Evolutionary conservation across 345 rosid species (phyloP).

Genomic region (Reutealis trisperma): DNA sequence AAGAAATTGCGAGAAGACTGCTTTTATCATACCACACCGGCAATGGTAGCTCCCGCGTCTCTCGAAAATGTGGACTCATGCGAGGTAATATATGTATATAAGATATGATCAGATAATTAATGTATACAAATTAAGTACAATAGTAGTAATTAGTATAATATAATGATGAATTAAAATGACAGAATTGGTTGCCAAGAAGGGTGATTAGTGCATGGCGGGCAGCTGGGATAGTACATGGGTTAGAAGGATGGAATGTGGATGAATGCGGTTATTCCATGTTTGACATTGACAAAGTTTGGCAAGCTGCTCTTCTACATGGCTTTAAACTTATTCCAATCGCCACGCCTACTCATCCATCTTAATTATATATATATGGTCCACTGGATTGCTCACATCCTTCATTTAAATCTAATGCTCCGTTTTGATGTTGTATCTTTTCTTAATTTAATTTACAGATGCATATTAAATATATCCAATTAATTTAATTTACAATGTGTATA

Average conservation of each 20-base stretch:
- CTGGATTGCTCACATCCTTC: too few relatives aligned
- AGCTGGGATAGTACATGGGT: constrained; percentile 64
- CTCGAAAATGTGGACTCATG: constrained; percentile 73
- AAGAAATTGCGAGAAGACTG: constrained; percentile 48
- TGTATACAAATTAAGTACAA: too few relatives aligned
- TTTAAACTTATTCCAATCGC: constrained; percentile 46
- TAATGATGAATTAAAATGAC: neutral
- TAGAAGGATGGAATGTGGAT: constrained; percentile 63
- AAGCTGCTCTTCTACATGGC: constrained; percentile 59
- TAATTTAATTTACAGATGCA: too few relatives aligned
- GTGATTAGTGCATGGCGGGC: constrained; percentile 77
- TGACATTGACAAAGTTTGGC: constrained; percentile 46
- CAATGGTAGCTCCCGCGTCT: constrained; percentile 50
- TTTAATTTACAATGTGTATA: too few relatives aligned
- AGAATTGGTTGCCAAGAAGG: constrained; percentile 79
- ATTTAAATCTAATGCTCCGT: too few relatives aligned
- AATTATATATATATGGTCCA: too few relatives aligned
- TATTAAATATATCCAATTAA: too few relatives aligned
- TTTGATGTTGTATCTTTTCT: too few relatives aligned
- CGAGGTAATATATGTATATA: constrained; percentile 44
- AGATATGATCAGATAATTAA: neutral
- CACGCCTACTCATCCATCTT: neutral
- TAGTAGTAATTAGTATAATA: too few relatives aligned
- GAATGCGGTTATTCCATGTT: constrained; percentile 53
- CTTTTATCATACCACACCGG: constrained; percentile 59